Percentiles rank a stretch among this genome's conserved stretches.
Evolutionary conservation across 805 yeast genomes (phyloP).

Genomic region (Blastobotrys americana): DNA sequence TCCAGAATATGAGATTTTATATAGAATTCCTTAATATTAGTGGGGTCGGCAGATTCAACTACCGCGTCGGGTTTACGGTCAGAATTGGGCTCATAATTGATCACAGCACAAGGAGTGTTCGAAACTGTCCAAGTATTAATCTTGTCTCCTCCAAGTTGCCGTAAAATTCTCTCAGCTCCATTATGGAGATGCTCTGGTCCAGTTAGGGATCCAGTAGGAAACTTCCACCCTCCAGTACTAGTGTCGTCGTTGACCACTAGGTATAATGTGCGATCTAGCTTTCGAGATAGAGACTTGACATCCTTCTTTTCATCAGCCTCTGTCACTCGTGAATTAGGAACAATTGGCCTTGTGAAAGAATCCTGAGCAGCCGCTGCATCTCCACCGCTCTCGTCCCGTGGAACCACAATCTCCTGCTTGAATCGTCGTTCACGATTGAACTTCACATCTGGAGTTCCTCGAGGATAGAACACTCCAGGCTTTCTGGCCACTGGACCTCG

Average conservation of each 20-base stretch:
- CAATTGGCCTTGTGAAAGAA: constrained; percentile 60
- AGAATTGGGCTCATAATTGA: constrained; percentile 33
- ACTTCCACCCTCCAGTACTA: constrained; percentile 46
- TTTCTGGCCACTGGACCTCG: constrained; percentile 64
- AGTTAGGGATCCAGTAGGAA: constrained; percentile 61
- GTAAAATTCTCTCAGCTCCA: constrained; percentile 69
- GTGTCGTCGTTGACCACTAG: constrained; percentile 45
- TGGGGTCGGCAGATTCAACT: constrained; percentile 14
- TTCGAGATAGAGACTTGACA: constrained; percentile 64
- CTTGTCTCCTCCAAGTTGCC: constrained; percentile 60
- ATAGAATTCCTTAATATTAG: constrained; percentile 50
- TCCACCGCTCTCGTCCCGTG: constrained; percentile 44
- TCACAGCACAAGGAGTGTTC: constrained; percentile 70
- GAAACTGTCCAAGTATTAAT: constrained; percentile 92
- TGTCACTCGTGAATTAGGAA: constrained; percentile 64
- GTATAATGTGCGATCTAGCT: constrained; percentile 71
- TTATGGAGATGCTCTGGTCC: constrained; percentile 53
- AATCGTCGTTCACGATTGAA: constrained; percentile 83
- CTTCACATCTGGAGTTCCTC: constrained; percentile 78
- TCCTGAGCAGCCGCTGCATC: constrained; percentile 24
- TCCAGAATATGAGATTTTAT: constrained; percentile 84
- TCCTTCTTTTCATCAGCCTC: constrained; percentile 66
- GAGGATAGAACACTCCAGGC: constrained; percentile 70
- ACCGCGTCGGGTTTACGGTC: constrained; percentile 14
- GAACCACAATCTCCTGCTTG: constrained; percentile 72